Conservation (phyloP, 2,329 filamentous ascomycete species). For the Arthrobotrys musiformis region DNA sequence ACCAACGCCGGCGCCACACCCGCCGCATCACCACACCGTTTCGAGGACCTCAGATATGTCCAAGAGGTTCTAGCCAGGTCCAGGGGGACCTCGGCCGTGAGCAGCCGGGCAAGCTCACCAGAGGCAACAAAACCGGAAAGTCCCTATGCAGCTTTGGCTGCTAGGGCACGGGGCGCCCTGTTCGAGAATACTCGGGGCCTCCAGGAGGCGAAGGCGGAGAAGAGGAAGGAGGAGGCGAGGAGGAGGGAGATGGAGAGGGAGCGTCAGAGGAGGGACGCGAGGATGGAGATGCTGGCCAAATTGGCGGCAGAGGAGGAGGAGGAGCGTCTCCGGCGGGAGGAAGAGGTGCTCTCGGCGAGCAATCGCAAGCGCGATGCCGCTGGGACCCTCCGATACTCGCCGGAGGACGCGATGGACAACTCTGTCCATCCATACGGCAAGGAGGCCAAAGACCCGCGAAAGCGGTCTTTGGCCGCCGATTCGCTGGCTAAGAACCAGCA, state of each 20-base stretch:
- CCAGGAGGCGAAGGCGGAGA: slow-evolving; percentile 30
- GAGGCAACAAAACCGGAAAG: slow-evolving; percentile 25
- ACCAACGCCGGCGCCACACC: background rate
- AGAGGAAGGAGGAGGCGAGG: slow-evolving; percentile 31
- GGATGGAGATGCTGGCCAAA: slow-evolving; percentile 46
- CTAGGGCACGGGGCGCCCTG: slow-evolving; percentile 35
- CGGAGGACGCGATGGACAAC: slow-evolving; percentile 30
- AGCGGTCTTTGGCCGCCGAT: slow-evolving; percentile 27
- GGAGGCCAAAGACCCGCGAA: slow-evolving; percentile 27
- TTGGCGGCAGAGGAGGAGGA: slow-evolving; percentile 39
- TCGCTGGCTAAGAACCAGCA: slow-evolving; percentile 11
- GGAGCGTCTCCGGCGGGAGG: background rate
- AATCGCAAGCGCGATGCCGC: slow-evolving; percentile 42
- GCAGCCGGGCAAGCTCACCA: slow-evolving; percentile 38
- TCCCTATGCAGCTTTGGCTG: slow-evolving; percentile 24
- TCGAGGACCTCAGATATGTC: slow-evolving; percentile 46
- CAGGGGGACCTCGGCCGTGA: slow-evolving; percentile 30
- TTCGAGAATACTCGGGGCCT: slow-evolving; percentile 41
- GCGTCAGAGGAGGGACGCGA: slow-evolving; percentile 33
- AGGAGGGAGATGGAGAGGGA: slow-evolving; percentile 41
- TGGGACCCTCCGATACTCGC: slow-evolving; percentile 46
- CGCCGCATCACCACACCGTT: slow-evolving; percentile 6
- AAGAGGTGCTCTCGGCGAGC: slow-evolving; percentile 30
- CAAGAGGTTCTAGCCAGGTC: slow-evolving; percentile 44
- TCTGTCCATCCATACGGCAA: slow-evolving; percentile 31